Conservation (phyloP, 192 early-diverging fungal genomes). For the Linnemannia schmuckeri region DNA sequence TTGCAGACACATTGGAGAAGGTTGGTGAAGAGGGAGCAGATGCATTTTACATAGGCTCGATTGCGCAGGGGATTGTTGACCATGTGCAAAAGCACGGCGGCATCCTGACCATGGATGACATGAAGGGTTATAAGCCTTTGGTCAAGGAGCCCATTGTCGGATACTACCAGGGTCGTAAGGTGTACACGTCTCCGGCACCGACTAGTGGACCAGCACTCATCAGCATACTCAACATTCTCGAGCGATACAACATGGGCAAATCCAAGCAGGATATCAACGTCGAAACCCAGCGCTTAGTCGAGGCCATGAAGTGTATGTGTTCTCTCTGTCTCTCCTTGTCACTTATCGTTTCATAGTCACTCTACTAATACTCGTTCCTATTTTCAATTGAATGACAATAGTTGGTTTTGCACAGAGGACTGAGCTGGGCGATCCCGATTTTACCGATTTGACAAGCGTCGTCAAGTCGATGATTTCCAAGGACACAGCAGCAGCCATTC, state of each 20-base stretch:
- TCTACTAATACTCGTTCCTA: neutral
- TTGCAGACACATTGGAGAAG: slow-evolving; percentile 65
- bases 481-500: slow-evolving; percentile 73
- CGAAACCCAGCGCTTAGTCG: slow-evolving; percentile 87
- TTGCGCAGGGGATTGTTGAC: slow-evolving; percentile 79
- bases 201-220: slow-evolving; percentile 88
- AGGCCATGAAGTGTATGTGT: slow-evolving; percentile 82
- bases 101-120: slow-evolving; percentile 82
- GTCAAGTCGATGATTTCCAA: slow-evolving; percentile 77
- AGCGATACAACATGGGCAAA: slow-evolving; percentile 78
- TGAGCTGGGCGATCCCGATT: slow-evolving; percentile 88
- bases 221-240: slow-evolving; percentile 88
- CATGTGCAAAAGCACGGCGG: slow-evolving; percentile 75
- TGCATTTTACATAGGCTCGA: slow-evolving; percentile 70
- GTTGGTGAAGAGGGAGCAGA: slow-evolving; percentile 65
- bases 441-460: slow-evolving; percentile 68
- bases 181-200: slow-evolving; percentile 69
- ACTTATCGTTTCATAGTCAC: neutral
- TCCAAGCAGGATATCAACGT: slow-evolving; percentile 66
- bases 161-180: slow-evolving; percentile 83
- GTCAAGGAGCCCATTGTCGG: slow-evolving; percentile 70
- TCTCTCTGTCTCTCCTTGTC: neutral
- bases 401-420: slow-evolving; percentile 86
- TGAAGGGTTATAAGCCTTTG: slow-evolving; percentile 73
- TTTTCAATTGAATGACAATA: neutral